Evolutionary conservation across 2,329 filamentous ascomycete genomes (phyloP).

Genomic region (Sporothrix variecibatus): DNA sequence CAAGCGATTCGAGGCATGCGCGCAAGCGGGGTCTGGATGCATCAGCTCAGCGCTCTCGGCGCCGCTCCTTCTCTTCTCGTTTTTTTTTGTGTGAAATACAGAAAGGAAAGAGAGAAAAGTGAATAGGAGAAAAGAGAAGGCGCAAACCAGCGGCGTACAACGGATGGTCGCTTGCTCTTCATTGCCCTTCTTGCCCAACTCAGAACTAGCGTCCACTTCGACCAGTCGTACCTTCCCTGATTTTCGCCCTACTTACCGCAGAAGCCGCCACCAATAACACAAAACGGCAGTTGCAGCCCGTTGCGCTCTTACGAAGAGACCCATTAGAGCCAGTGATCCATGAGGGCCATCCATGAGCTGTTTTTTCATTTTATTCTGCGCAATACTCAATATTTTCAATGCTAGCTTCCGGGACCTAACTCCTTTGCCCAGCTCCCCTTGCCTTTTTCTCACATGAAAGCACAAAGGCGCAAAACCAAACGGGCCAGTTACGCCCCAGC

Average conservation of each 20-base stretch:
- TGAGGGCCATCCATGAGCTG: constrained; percentile 7
- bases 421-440: neutral
- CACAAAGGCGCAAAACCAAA: neutral
- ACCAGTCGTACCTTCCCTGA: constrained; percentile 24
- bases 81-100: neutral
- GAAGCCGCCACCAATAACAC: constrained; percentile 23
- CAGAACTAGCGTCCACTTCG: constrained; percentile 10
- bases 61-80: neutral
- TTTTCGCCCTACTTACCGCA: constrained; percentile 23
- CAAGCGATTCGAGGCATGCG: neutral
- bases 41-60: neutral
- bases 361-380: constrained; percentile 3
- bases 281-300: constrained; percentile 15
- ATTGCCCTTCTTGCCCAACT: constrained; percentile 13
- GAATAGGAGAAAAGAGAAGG: neutral
- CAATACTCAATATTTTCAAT: neutral
- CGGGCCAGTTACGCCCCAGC: neutral
- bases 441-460: neutral
- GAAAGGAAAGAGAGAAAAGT: neutral
- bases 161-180: neutral
- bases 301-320: neutral
- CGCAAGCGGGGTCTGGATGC: constrained; percentile 17
- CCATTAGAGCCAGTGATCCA: neutral
- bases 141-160: neutral
- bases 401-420: neutral